A percentile compares a stretch with the other conserved stretches of the same genome.
phyloP scores from a whole-genome alignment of 768 basidiomycete species.

The Lentinula detonsa region DNA sequence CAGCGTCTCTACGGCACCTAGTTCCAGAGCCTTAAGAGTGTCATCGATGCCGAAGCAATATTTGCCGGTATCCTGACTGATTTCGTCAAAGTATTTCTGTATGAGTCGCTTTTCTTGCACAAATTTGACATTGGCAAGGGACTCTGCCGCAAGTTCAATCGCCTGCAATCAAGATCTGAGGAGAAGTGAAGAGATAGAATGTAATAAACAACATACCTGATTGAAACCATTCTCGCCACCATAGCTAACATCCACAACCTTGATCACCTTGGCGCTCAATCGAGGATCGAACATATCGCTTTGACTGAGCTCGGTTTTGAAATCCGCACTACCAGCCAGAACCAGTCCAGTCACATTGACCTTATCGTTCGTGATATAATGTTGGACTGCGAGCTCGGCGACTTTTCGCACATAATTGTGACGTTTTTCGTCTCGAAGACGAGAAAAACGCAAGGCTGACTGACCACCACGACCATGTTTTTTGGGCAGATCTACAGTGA shows the following conservation, averaged over 20 bases:
- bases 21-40: constrained; percentile 92
- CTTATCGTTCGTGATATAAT: constrained; percentile 96
- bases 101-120: constrained; percentile 98
- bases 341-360: constrained; percentile 97
- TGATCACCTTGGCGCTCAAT: constrained; percentile 88
- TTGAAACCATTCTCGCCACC: constrained; percentile 99
- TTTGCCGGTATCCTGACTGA: constrained; percentile 92
- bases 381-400: constrained; percentile 93
- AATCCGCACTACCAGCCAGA: constrained; percentile 94
- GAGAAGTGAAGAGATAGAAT: not conserved
- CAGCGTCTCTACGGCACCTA: constrained; percentile 94
- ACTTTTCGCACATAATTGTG: constrained; percentile 99
- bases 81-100: constrained; percentile 98
- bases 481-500: constrained; percentile 98
- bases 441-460: constrained; percentile 98
- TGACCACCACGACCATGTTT: constrained; percentile 99
- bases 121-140: constrained; percentile 97
- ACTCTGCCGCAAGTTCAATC: constrained; percentile 94
- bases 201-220: constrained; percentile 51
- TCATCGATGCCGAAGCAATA: constrained; percentile 99
- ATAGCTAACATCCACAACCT: constrained; percentile 97
- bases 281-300: constrained; percentile 95
- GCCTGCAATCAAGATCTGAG: constrained; percentile 46
- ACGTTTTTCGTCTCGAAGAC: constrained; percentile 97
- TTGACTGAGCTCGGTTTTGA: constrained; percentile 96